Conservation (phyloP, 2,329 filamentous ascomycete species). For the Talaromyces sp. region DNA sequence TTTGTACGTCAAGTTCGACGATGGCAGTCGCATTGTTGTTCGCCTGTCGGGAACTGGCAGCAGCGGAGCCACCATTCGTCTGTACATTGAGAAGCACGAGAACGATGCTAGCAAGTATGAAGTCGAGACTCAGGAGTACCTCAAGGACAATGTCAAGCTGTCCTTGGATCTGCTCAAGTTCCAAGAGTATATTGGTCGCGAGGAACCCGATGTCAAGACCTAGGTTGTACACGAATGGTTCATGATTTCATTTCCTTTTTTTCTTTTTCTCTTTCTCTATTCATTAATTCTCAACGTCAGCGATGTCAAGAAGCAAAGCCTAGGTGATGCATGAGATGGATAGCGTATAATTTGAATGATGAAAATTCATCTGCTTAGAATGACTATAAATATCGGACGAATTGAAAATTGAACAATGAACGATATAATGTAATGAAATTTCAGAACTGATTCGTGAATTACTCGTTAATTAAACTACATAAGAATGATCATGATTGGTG, state of each 20-base stretch:
- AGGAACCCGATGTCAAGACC: conserved; percentile 94
- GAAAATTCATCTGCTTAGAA: neutral
- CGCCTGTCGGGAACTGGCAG: conserved; percentile 92
- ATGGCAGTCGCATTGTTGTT: conserved; percentile 91
- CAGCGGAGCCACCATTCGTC: conserved; percentile 89
- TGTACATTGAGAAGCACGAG: conserved; percentile 97
- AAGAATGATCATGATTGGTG: neutral
- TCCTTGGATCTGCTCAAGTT: conserved; percentile 83
- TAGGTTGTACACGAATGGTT: conserved; percentile 40
- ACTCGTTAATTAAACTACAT: neutral
- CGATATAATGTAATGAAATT: neutral
- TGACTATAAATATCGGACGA: neutral
- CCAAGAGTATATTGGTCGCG: conserved; percentile 86
- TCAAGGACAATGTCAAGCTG: conserved; percentile 82
- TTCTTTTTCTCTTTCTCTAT: neutral
- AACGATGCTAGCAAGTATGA: conserved; percentile 72
- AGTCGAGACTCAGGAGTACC: conserved; percentile 67
- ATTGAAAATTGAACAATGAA: neutral
- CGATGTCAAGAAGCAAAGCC: neutral
- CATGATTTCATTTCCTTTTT: neutral
- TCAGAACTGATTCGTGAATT: neutral
- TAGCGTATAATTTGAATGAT: neutral
- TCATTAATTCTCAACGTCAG: neutral
- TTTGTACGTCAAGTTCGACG: conserved; percentile 88
- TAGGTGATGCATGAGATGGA: neutral